phyloP scores from a whole-genome alignment of 139 green algal species.

The Pseudopediastrum boryanum region DNA sequence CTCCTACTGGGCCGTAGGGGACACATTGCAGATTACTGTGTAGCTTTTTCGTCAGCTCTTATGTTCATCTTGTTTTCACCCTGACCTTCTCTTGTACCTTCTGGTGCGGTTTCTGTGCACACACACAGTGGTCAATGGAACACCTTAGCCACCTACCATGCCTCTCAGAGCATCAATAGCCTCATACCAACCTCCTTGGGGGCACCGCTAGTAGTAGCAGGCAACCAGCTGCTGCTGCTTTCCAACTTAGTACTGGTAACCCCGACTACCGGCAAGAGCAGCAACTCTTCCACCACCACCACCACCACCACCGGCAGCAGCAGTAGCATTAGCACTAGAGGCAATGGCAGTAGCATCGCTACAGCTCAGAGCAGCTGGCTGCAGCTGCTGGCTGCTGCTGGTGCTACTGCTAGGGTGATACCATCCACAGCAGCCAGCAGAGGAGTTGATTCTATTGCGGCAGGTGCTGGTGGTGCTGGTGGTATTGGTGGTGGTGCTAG shows the following conservation, averaged over 20 bases:
- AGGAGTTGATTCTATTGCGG: no score
- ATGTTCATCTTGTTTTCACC: not conserved
- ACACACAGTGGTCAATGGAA: slow-evolving; percentile 41
- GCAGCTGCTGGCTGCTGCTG: slow-evolving; percentile 5
- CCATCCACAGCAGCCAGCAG: no score
- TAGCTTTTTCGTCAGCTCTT: not conserved
- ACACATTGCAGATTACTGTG: not conserved
- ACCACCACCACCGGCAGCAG: slow-evolving; percentile 2
- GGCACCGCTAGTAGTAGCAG: slow-evolving; percentile 27
- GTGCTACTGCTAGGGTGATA: slow-evolving; percentile 3
- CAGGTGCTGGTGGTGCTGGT: no score
- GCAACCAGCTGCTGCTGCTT: slow-evolving; percentile 40
- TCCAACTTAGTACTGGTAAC: slow-evolving; percentile 26
- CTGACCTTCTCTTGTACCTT: not conserved
- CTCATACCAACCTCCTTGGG: slow-evolving; percentile 8
- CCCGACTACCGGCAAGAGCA: not conserved
- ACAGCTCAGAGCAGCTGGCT: not conserved
- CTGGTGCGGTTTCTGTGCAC: not conserved
- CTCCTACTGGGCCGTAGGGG: no score
- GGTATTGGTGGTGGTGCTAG: no score
- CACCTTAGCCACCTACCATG: slow-evolving; percentile 1
- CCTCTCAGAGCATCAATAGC: slow-evolving; percentile 4
- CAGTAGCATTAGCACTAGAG: no score
- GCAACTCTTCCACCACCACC: not conserved
- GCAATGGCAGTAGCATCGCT: no score